These are phyloP conservation scores for Pyrenula massariospora DNA, from an alignment of 495 filamentous ascomycete genomes.

Conservation along the genomic window DNA sequence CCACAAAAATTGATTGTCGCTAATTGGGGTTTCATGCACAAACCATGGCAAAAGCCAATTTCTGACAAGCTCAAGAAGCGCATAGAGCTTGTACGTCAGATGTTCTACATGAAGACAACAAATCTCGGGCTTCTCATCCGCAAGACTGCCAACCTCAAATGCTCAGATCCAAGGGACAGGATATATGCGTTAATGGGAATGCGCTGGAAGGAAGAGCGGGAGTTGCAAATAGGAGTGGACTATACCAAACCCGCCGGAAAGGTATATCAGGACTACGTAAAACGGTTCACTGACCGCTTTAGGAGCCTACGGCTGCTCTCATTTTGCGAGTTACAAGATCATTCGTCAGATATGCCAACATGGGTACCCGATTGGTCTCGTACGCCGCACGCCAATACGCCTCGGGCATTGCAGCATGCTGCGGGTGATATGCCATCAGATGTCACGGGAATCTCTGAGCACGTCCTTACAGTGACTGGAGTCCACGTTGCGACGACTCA, in stretches of 20 bases:
- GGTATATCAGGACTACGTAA: neutral
- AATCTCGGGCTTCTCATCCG: neutral
- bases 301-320: neutral
- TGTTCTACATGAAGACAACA: neutral
- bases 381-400: neutral
- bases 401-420: neutral
- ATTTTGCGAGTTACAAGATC: neutral
- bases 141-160: neutral
- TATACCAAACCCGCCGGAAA: neutral
- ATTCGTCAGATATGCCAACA: neutral
- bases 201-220: neutral
- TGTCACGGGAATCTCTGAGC: neutral
- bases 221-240: neutral
- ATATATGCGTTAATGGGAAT: neutral
- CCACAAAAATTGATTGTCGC: neutral
- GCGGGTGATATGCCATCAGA: neutral
- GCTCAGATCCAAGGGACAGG: neutral
- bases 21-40: neutral
- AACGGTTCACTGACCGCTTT: neutral
- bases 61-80: neutral
- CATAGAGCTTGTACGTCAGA: neutral
- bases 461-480: neutral
- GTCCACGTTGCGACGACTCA: neutral
- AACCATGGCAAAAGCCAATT: neutral
- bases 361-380: slow-evolving; percentile 1